A percentile compares a stretch with the other conserved stretches of the same genome.
Evolutionary conservation across 2,329 filamentous ascomycete genomes (phyloP).

Genomic region (Penicillium sumatraense): DNA sequence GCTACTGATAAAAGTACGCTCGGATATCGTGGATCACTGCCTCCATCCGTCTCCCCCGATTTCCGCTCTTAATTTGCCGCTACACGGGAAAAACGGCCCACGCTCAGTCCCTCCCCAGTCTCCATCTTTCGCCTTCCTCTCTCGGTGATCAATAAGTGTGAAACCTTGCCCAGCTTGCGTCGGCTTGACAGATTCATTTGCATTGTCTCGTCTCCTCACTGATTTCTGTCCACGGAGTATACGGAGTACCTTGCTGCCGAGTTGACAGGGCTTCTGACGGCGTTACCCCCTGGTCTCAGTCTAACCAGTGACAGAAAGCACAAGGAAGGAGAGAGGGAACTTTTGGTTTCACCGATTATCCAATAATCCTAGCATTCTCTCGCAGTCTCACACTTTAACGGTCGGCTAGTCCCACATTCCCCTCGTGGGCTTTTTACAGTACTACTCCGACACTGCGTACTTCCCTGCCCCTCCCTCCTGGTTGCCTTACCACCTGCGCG

Average conservation of each 20-base stretch:
- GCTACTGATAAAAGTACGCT: constrained; percentile 10
- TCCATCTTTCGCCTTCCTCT: not conserved
- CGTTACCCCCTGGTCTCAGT: not conserved
- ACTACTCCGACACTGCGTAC: too few species aligned
- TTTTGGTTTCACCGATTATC: not conserved
- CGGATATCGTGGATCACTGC: not conserved
- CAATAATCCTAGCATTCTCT: not conserved
- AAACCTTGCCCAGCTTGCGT: not conserved
- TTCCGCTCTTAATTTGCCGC: not conserved
- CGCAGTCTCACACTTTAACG: not conserved
- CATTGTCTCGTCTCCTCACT: not conserved
- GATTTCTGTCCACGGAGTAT: too few species aligned
- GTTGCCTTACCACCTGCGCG: constrained; percentile 7
- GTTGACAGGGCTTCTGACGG: too few species aligned
- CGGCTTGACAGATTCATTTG: not conserved
- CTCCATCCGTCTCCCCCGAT: not conserved
- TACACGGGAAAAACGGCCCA: constrained; percentile 7
- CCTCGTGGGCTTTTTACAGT: not conserved
- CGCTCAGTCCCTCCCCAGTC: constrained; percentile 3
- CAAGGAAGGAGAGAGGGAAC: not conserved
- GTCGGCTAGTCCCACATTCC: constrained; percentile 3
- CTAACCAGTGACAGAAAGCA: not conserved
- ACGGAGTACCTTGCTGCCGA: too few species aligned
- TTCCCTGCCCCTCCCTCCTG: not conserved
- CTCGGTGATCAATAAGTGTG: constrained; percentile 1